phyloP scores from a whole-genome alignment of 805 yeast genomes.

The Starmerella davenportii region DNA sequence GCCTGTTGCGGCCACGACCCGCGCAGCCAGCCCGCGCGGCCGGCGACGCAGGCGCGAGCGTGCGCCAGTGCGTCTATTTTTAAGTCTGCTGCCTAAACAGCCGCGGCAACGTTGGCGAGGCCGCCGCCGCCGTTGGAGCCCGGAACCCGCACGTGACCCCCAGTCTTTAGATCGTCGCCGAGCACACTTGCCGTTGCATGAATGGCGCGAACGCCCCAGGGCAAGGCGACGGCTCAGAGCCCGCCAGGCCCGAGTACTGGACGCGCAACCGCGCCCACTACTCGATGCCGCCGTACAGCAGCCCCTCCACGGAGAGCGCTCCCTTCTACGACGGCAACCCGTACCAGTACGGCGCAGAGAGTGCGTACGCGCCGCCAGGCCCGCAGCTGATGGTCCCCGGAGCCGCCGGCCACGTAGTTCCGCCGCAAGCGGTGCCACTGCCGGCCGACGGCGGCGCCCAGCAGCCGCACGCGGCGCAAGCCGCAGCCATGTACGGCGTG shows the following conservation, averaged over 20 bases:
- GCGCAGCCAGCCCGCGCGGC: too few relatives aligned
- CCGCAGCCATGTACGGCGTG: background rate
- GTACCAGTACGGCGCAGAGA: background rate
- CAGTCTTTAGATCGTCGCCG: too few relatives aligned
- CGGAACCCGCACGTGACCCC: too few relatives aligned
- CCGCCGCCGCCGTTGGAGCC: too few relatives aligned
- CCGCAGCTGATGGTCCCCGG: background rate
- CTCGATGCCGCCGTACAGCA: background rate
- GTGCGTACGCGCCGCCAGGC: background rate
- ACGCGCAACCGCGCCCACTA: background rate
- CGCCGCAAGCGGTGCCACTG: too few relatives aligned
- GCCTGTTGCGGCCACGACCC: too few relatives aligned
- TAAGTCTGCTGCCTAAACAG: too few relatives aligned
- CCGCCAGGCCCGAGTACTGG: background rate
- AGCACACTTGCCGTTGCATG: too few relatives aligned
- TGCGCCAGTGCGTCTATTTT: too few relatives aligned
- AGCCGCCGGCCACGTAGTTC: too few relatives aligned
- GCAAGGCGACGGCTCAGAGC: background rate
- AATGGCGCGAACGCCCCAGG: background rate
- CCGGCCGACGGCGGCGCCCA: background rate
- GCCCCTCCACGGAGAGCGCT: background rate
- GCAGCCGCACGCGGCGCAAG: background rate
- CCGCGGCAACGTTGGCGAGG: too few relatives aligned
- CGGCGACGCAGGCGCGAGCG: too few relatives aligned
- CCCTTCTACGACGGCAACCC: background rate